Evolutionary conservation across 2,329 filamentous ascomycete species (phyloP), one percentile per base, ranked within the genome.

Genomic region (Aphanoascus verrucosus): DNA sequence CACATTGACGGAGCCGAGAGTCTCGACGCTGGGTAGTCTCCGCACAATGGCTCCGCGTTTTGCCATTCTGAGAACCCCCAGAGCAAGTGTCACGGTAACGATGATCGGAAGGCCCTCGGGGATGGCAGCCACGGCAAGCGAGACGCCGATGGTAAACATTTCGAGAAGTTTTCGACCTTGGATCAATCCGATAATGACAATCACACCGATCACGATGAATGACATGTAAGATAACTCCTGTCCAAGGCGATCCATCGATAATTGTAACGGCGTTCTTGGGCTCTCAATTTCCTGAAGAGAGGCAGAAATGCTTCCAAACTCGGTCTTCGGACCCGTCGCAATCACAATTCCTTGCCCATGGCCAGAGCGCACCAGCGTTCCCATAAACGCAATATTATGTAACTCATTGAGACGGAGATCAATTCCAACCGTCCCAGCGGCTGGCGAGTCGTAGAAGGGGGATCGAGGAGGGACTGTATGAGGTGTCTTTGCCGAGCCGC

Each of bases 341-440:
- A 96, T 94, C n/a, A 98, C 93, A 60, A 98, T 84, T 42, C 93
- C 93, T 67, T 95, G 90, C 0, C 93, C 93, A 64, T 98, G 85
- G 9, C 93, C 93, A 35, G 91, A 96, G 60, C 91, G 88, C 34
- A 98, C 89, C 59, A 98, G 71, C 2, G 93, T 98, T 28, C 93
- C 93, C 90, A 98, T 97, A 68, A 96, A 97, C 1, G 90, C 93
- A 66, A 98, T 90, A 63, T 98, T 97, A 62, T 85, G 86, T 61
- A 84, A 81, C 52, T 86, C 84, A 57, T 86, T 86, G 49, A 86
- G 72, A 47, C 81, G 77, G 43, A 86, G 79, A 59, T 86, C 83
- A 28, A 79, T 80, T 57, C 76, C 81, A 59, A 78, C 81, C 46
- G 74, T 79, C 8, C 77, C 79, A 56, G 74, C 76, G 32, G 77